Percentiles rank a stretch among this genome's conserved stretches.
phyloP scores from a whole-genome alignment of 345 rosid species.

The Aurinia saxatilis region DNA sequence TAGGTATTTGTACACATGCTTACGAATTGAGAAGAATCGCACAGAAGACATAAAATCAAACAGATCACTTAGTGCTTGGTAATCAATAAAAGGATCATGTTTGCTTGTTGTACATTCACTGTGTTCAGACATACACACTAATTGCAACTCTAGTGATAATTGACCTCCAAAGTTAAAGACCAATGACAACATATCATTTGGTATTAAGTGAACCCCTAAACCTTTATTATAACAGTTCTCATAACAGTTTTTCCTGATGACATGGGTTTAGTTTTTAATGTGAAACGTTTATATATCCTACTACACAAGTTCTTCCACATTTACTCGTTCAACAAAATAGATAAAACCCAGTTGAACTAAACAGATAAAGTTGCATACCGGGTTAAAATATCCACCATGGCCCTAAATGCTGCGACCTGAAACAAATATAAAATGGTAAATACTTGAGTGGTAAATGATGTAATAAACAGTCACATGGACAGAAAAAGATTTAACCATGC shows the following conservation, averaged over 20 bases:
- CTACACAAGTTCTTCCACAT: neutral
- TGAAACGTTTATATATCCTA: neutral
- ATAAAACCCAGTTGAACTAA: neutral
- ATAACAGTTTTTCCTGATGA: neutral
- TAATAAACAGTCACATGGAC: slow-evolving; percentile 10
- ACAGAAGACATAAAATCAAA: neutral
- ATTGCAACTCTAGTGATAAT: slow-evolving; percentile 11
- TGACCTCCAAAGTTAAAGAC: slow-evolving; percentile 2
- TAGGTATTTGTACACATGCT: neutral
- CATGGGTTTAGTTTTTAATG: neutral
- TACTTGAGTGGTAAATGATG: slow-evolving; percentile 13
- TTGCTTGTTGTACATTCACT: neutral
- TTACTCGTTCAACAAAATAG: neutral
- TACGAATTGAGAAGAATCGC: neutral
- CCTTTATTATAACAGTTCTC: neutral
- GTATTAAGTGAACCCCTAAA: neutral
- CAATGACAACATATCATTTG: slow-evolving; percentile 5
- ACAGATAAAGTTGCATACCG: slow-evolving; percentile 43
- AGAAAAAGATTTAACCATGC: neutral
- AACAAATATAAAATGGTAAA: slow-evolving; percentile 26
- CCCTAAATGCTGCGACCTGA: slow-evolving; percentile 99
- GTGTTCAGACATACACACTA: slow-evolving; percentile 13
- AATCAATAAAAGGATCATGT: neutral
- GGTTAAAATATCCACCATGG: slow-evolving; percentile 95
- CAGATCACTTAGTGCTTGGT: neutral